Evolutionary conservation across 495 filamentous ascomycete genomes (phyloP).

Genomic region (Amphirosellinia nigrospora): DNA sequence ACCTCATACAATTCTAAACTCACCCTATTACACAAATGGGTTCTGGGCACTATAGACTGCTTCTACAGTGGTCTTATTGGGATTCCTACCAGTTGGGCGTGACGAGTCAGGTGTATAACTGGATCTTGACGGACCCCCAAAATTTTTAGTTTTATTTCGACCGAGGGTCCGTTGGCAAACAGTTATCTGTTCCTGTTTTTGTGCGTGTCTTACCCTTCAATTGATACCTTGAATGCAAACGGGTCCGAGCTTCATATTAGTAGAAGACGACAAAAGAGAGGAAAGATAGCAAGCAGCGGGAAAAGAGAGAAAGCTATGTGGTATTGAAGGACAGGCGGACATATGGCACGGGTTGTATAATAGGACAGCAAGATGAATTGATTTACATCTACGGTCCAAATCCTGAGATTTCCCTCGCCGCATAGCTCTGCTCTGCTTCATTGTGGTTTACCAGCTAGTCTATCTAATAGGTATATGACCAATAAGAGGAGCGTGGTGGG

Average conservation of each 20-base stretch:
- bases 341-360: constrained; percentile 12
- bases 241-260: constrained; percentile 18
- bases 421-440: neutral
- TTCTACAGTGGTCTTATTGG: neutral
- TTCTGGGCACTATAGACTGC: neutral
- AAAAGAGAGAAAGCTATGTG: neutral
- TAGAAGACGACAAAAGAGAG: constrained; percentile 1
- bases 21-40: constrained; percentile 15
- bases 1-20: constrained; percentile 88
- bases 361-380: constrained; percentile 16
- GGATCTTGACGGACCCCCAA: neutral
- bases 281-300: neutral
- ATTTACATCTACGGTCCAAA: constrained; percentile 11
- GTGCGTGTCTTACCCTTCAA: constrained; percentile 21
- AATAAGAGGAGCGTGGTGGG: neutral
- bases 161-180: neutral
- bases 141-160: neutral
- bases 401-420: neutral
- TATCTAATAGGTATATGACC: too few relatives aligned
- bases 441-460: too few relatives aligned
- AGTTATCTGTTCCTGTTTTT: constrained; percentile 1
- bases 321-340: neutral
- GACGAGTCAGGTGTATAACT: neutral
- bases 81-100: neutral
- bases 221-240: constrained; percentile 21